These are phyloP conservation scores for Xylariaceae sp. DNA, from an alignment of 2,329 filamentous ascomycete species.

Conservation along the genomic window DNA sequence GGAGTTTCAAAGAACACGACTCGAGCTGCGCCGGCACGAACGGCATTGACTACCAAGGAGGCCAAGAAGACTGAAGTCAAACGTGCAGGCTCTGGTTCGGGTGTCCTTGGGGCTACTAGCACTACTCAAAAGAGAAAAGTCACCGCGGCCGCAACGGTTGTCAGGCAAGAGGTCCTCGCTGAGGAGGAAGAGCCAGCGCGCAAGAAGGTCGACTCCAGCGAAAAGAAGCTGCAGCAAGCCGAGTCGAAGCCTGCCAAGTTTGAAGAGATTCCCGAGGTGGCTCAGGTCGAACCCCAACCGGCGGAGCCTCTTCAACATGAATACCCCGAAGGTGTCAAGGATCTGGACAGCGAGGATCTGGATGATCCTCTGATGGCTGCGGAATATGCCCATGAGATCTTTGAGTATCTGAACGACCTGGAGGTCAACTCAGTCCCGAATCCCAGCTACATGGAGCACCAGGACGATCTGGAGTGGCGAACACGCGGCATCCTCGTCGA, in stretches of 20 bases:
- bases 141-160: conserved; percentile 40
- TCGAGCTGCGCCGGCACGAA: conserved; percentile 52
- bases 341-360: conserved; percentile 79
- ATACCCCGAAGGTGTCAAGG: conserved; percentile 39
- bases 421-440: conserved; percentile 77
- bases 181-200: conserved; percentile 62
- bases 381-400: conserved; percentile 95
- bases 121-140: conserved; percentile 61
- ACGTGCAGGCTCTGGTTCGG: conserved; percentile 65
- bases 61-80: conserved; percentile 64
- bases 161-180: conserved; percentile 51
- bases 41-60: conserved; percentile 59
- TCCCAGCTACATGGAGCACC: conserved; percentile 88
- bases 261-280: conserved; percentile 18
- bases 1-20: conserved; percentile 65
- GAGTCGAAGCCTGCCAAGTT: conserved; percentile 21
- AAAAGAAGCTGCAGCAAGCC: conserved; percentile 29
- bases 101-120: conserved; percentile 50
- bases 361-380: conserved; percentile 97
- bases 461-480: conserved; percentile 96
- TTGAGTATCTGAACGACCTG: conserved; percentile 85
- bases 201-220: conserved; percentile 54
- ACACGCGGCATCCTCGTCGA: conserved; percentile 95
- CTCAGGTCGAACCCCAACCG: conserved; percentile 6
- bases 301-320: conserved; percentile 20